Evolutionary conservation across 768 basidiomycete species (phyloP).

Genomic region (Strobilomyces echinocephalus): DNA sequence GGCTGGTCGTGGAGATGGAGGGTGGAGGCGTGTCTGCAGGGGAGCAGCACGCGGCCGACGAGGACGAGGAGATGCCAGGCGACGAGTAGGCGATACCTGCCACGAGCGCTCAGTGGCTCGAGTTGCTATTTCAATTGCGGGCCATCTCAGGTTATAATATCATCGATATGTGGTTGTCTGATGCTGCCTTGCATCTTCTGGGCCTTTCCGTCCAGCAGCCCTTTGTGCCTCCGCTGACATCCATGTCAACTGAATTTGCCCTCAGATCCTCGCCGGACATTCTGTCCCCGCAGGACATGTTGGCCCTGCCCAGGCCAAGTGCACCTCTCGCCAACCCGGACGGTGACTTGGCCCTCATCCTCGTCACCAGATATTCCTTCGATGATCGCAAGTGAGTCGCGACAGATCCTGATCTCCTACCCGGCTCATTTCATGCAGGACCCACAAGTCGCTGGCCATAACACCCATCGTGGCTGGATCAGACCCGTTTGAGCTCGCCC

Average conservation of each 20-base stretch:
- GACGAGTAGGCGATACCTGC: constrained; percentile 35
- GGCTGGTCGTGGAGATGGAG: constrained; percentile 58
- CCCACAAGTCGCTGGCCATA: constrained; percentile 63
- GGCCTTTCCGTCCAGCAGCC: constrained; percentile 54
- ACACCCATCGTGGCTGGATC: constrained; percentile 50
- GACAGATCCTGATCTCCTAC: background rate
- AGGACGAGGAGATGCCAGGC: constrained; percentile 47
- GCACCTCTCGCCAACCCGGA: constrained; percentile 58
- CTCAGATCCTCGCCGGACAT: constrained; percentile 56
- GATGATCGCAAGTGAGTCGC: constrained; percentile 63
- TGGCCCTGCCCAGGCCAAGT: constrained; percentile 65
- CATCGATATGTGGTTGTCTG: constrained; percentile 41
- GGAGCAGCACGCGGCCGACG: constrained; percentile 33
- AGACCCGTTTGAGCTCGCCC: constrained; percentile 50
- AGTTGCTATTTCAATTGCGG: background rate
- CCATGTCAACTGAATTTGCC: constrained; percentile 41
- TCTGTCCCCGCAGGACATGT: constrained; percentile 68
- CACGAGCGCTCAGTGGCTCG: background rate
- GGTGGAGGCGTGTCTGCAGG: constrained; percentile 36
- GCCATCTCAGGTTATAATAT: background rate
- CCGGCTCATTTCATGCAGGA: constrained; percentile 38
- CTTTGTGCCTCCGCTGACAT: constrained; percentile 24
- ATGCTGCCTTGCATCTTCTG: constrained; percentile 40
- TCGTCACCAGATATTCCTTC: constrained; percentile 66
- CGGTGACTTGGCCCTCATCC: constrained; percentile 65